Percentiles rank a stretch among this genome's conserved stretches.
phyloP scores from a whole-genome alignment of 805 yeast species.

The Diddensiella caesifluorescens region DNA sequence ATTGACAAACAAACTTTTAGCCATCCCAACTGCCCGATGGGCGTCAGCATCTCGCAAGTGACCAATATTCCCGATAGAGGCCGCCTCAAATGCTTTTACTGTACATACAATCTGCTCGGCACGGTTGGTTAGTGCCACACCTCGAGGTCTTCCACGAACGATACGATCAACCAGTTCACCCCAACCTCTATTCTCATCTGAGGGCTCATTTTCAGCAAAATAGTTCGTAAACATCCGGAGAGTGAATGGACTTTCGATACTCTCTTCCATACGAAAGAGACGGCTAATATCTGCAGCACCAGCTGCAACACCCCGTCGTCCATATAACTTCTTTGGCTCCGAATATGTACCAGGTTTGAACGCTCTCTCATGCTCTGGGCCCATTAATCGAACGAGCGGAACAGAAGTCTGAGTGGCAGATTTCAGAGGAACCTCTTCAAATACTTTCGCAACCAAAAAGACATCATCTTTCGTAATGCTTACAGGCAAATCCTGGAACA shows the following conservation, averaged over 20 bases:
- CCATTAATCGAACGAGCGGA: constrained; percentile 10
- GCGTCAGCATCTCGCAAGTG: constrained; percentile 32
- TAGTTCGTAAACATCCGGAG: constrained; percentile 70
- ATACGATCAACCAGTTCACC: constrained; percentile 79
- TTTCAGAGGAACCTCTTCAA: constrained; percentile 60
- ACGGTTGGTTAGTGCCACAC: constrained; percentile 71
- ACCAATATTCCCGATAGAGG: constrained; percentile 29
- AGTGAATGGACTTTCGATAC: constrained; percentile 60
- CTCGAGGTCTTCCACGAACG: constrained; percentile 65
- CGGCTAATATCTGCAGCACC: constrained; percentile 85
- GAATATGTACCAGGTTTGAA: constrained; percentile 17
- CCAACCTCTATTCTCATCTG: constrained; percentile 67
- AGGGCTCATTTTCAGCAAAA: constrained; percentile 41
- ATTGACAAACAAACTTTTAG: constrained; percentile 30
- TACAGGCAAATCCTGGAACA: constrained; percentile 71
- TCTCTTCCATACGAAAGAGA: constrained; percentile 61
- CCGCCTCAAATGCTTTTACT: constrained; percentile 62
- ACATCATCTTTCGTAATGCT: constrained; percentile 54
- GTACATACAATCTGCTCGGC: constrained; percentile 66
- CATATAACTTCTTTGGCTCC: constrained; percentile 20
- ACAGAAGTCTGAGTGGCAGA: constrained; percentile 5
- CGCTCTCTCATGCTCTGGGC: constrained; percentile 13
- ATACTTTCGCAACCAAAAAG: constrained; percentile 68
- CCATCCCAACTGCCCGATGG: constrained; percentile 54
- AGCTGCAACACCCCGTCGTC: constrained; percentile 78